These are phyloP conservation scores for Trametes gibbosa DNA, from an alignment of 768 basidiomycete genomes.

Conservation along the genomic window DNA sequence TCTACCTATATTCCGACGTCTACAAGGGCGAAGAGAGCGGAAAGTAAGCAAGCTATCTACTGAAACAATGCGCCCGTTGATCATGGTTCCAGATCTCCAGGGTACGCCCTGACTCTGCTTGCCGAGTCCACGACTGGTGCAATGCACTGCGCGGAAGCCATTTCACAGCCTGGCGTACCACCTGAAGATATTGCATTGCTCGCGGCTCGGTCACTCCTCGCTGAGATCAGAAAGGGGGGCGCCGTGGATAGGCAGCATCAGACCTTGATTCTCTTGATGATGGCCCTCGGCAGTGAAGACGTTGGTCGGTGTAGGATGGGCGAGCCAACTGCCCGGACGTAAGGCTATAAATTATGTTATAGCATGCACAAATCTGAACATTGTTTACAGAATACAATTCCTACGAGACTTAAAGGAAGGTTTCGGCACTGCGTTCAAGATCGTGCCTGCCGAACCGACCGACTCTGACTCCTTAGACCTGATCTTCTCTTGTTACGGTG, in stretches of 20 bases:
- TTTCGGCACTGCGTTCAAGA: conserved; percentile 94
- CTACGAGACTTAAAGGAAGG: conserved; percentile 76
- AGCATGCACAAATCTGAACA: neutral
- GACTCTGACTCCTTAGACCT: conserved; percentile 57
- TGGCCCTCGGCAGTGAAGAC: conserved; percentile 97
- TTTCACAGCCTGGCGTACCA: conserved; percentile 76
- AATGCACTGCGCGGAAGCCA: conserved; percentile 83
- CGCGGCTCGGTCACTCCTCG: conserved; percentile 75
- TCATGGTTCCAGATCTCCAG: conserved; percentile 76
- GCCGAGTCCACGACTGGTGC: conserved; percentile 91
- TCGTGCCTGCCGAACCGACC: conserved; percentile 56
- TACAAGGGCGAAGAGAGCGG: conserved; percentile 98
- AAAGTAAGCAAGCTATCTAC: conserved; percentile 59
- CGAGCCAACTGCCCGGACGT: conserved; percentile 78
- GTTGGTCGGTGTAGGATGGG: conserved; percentile 88
- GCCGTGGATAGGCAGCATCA: conserved; percentile 93
- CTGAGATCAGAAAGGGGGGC: conserved; percentile 78
- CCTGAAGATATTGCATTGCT: conserved; percentile 91
- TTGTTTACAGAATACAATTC: conserved; percentile 74
- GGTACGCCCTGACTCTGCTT: conserved; percentile 87
- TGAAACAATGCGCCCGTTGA: neutral
- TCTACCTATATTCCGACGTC: conserved; percentile 97
- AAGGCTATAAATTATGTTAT: neutral
- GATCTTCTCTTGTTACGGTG: conserved; percentile 87
- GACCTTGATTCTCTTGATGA: conserved; percentile 77